Evolutionary conservation across 306 rosid species (phyloP).

Genomic region (Rosa lucieae): DNA sequence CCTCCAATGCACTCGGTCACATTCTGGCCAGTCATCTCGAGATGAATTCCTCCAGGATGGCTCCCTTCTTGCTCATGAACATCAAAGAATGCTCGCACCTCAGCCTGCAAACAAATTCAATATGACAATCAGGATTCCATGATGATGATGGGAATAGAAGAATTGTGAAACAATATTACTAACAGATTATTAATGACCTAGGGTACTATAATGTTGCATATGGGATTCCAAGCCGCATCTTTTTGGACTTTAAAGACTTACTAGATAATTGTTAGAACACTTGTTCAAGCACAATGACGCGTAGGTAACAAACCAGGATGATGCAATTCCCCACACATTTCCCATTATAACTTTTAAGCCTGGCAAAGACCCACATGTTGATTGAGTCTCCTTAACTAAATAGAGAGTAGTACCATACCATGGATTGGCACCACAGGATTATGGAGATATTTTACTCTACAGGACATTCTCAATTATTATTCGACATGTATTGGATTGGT

Average conservation of each 20-base stretch:
- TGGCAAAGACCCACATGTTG: neutral
- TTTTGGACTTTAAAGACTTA: neutral
- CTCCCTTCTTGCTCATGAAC: slow-evolving; percentile 87
- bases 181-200: neutral
- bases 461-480: neutral
- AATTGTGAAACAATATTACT: neutral
- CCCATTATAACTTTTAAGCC: neutral
- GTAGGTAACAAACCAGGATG: neutral
- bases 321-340: slow-evolving; percentile 3
- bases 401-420: neutral
- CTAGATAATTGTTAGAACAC: neutral
- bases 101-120: slow-evolving; percentile 42
- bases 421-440: neutral
- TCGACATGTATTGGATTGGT: neutral
- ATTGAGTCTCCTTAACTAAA: neutral
- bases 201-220: neutral
- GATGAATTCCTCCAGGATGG: slow-evolving; percentile 72
- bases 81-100: slow-evolving; percentile 79
- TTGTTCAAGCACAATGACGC: neutral
- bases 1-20: slow-evolving; percentile 86
- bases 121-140: neutral
- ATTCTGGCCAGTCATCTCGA: slow-evolving; percentile 82
- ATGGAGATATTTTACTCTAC: neutral
- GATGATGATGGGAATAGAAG: neutral
- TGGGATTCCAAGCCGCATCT: neutral